Percentiles rank a stretch among this genome's conserved stretches.
Conservation (phyloP, 1,139 yeast species). For the Oligophagozyma castellii region DNA sequence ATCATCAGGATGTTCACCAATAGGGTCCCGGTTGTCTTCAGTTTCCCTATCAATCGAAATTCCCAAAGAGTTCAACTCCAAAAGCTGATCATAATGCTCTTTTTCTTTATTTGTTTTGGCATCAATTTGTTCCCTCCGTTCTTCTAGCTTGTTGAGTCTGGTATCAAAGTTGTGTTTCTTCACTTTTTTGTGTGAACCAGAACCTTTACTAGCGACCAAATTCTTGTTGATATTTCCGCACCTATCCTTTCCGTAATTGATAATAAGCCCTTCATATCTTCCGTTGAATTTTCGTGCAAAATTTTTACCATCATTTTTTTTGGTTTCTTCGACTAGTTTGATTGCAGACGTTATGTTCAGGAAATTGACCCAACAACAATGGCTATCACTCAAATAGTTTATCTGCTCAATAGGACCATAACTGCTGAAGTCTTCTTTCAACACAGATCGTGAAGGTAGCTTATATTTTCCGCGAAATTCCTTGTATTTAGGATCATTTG, state of each 20-base stretch:
- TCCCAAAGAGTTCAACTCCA: slow-evolving; percentile 16
- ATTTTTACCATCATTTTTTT: slow-evolving; percentile 13
- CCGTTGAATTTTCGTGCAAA: slow-evolving; percentile 30
- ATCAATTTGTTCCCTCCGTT: slow-evolving; percentile 17
- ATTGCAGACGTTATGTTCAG: slow-evolving; percentile 66
- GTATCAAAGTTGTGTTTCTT: slow-evolving; percentile 20
- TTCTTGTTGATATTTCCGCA: slow-evolving; percentile 52
- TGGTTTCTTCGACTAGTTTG: slow-evolving; percentile 55
- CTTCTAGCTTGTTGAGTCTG: slow-evolving; percentile 17
- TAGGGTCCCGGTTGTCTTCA: slow-evolving; percentile 1
- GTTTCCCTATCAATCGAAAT: slow-evolving; percentile 9
- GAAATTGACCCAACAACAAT: slow-evolving; percentile 72
- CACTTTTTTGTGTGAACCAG: slow-evolving; percentile 31
- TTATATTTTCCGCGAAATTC: slow-evolving; percentile 15
- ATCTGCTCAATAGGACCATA: slow-evolving; percentile 78
- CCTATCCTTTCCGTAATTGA: slow-evolving; percentile 69
- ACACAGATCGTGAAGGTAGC: slow-evolving; percentile 36
- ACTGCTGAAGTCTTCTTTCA: slow-evolving; percentile 49
- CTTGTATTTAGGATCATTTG: slow-evolving; percentile 20
- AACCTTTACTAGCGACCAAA: slow-evolving; percentile 19
- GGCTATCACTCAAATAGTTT: slow-evolving; percentile 58
- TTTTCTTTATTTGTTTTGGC: slow-evolving; percentile 5
- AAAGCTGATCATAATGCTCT: slow-evolving; percentile 5
- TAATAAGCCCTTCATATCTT: slow-evolving; percentile 43
- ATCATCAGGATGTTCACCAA: slow-evolving; percentile 1